Evolutionary conservation across 768 basidiomycete genomes (phyloP).

Genomic region (Amanita polypyramis): DNA sequence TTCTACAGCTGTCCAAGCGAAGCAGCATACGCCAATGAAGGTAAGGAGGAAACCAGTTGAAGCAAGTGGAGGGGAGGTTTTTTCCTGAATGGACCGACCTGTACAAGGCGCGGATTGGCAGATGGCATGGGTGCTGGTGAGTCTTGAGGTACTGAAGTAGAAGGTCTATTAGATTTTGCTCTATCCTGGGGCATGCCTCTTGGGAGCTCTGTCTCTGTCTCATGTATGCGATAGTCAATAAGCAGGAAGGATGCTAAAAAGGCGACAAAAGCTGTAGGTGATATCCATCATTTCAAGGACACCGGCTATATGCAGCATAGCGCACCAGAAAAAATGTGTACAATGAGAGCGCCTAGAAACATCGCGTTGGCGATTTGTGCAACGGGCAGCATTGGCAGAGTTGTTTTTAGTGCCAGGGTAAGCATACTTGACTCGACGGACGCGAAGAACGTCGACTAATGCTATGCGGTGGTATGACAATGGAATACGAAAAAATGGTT

Average conservation of each 20-base stretch:
- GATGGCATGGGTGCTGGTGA: not conserved
- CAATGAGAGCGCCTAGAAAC: constrained; percentile 3
- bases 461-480: not conserved
- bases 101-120: not conserved
- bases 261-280: not conserved
- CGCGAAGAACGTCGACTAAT: constrained; percentile 2
- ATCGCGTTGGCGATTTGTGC: not conserved
- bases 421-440: constrained; percentile 1
- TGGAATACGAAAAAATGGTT: too few relatives aligned
- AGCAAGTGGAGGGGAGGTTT: constrained; percentile 4
- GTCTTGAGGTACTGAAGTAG: not conserved
- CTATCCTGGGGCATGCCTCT: not conserved
- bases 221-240: constrained; percentile 6
- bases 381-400: not conserved
- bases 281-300: too few relatives aligned
- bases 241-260: constrained; percentile 4
- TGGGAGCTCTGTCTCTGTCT: constrained; percentile 1
- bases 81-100: constrained; percentile 1
- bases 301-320: not conserved
- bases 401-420: not conserved
- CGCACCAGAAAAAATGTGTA: constrained; percentile 4
- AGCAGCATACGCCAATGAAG: constrained; percentile 1
- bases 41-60: not conserved
- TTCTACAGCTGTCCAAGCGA: not conserved
- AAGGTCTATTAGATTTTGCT: not conserved